These are phyloP conservation scores for Sphagnum fallax DNA, from an alignment of 228 moss, liverwort and hornwort species.

Conservation along the genomic window DNA sequence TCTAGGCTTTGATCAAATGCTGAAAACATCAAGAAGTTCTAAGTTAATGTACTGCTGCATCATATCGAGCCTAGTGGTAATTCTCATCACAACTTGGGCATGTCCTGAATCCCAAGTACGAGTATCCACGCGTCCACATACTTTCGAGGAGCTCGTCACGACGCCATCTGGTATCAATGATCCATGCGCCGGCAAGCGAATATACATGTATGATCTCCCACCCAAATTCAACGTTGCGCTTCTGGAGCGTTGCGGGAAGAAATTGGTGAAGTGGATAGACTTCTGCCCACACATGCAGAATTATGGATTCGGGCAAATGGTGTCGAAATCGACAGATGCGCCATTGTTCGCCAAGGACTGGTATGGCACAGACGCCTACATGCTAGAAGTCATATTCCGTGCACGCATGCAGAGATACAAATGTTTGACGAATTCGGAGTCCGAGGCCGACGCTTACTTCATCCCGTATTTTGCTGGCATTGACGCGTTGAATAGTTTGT, in stretches of 20 bases:
- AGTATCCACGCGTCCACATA: no score
- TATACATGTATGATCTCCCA: slow-evolving; percentile 72
- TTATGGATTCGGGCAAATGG: slow-evolving; percentile 50
- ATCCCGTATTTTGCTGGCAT: slow-evolving; percentile 74
- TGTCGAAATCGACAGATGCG: slow-evolving; percentile 16
- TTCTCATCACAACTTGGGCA: no score
- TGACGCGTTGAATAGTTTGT: slow-evolving; percentile 55
- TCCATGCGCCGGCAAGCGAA: slow-evolving; percentile 44
- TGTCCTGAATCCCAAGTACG: no score
- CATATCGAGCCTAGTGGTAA: no score
- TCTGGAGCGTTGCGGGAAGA: slow-evolving; percentile 25
- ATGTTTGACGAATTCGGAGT: slow-evolving; percentile 38
- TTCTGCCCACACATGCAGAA: slow-evolving; percentile 58
- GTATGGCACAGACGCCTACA: slow-evolving; percentile 89
- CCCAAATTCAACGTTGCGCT: slow-evolving; percentile 44
- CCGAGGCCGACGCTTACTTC: slow-evolving; percentile 61
- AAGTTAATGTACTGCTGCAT: no score
- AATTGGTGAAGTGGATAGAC: slow-evolving; percentile 58
- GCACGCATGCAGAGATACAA: slow-evolving; percentile 49
- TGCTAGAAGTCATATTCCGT: slow-evolving; percentile 83
- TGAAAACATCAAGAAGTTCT: no score
- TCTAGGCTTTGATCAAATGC: no score
- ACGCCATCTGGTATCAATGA: no score
- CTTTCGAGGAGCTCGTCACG: no score
- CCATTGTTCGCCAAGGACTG: slow-evolving; percentile 30